Evolutionary conservation across 2,329 filamentous ascomycete species (phyloP).

Genomic region (Penicillium nordicum): DNA sequence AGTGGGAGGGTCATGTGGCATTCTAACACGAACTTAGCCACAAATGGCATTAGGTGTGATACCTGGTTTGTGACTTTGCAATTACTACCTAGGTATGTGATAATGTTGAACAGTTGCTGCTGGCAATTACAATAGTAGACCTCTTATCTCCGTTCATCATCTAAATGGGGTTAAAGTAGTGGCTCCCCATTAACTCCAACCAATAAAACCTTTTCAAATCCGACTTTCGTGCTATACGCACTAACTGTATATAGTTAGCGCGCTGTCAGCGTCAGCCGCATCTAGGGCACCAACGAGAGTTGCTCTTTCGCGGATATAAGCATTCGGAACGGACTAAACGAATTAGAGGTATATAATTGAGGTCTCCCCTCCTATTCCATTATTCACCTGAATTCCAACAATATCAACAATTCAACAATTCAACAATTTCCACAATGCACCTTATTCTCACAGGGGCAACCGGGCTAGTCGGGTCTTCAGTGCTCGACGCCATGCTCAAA

Average conservation of each 20-base stretch:
- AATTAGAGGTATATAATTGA: not conserved
- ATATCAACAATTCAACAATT: not conserved
- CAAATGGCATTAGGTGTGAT: too few relatives aligned
- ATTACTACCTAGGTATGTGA: too few relatives aligned
- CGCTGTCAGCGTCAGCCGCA: not conserved
- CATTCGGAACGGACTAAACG: not conserved
- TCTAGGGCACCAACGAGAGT: not conserved
- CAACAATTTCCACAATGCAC: slow-evolving; percentile 23
- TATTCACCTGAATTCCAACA: not conserved
- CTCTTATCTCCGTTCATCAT: not conserved
- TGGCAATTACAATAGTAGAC: not conserved
- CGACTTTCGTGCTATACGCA: accelerated
- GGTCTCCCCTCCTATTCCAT: accelerated
- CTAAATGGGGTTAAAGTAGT: not conserved
- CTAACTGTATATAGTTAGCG: not conserved
- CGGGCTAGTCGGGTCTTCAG: slow-evolving; percentile 60
- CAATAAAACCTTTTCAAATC: not conserved
- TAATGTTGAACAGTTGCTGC: not conserved
- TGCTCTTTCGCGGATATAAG: not conserved
- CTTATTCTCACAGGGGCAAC: slow-evolving; percentile 67
- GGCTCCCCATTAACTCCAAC: not conserved
- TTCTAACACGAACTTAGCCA: too few relatives aligned
- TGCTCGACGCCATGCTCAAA: slow-evolving; percentile 59
- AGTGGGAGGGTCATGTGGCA: too few relatives aligned
- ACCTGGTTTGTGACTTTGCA: too few relatives aligned